Evolutionary conservation across 495 filamentous ascomycete genomes (phyloP).

Genomic region (Hyaloscypha bicolor): DNA sequence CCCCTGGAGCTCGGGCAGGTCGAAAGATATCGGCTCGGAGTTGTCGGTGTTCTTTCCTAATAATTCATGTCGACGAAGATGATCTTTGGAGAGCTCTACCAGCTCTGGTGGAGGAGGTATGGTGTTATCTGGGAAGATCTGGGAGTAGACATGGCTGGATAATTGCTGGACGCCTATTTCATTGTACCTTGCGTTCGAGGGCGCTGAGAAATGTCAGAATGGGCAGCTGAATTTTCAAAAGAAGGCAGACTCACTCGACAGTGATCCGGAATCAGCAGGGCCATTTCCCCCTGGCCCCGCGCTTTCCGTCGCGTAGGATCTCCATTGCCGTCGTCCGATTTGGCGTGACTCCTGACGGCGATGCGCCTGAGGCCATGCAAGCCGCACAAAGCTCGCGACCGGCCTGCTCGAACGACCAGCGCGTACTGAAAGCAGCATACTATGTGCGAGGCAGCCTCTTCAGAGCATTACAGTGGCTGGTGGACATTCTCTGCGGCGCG

Average conservation of each 20-base stretch:
- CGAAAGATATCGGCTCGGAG: slow-evolving; percentile 75
- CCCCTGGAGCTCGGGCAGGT: slow-evolving; percentile 80
- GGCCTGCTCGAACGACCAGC: slow-evolving; percentile 30
- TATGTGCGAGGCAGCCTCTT: slow-evolving; percentile 13
- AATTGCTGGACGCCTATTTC: slow-evolving; percentile 94
- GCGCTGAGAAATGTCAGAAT: slow-evolving; percentile 18
- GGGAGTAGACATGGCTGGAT: slow-evolving; percentile 75
- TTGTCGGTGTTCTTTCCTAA: slow-evolving; percentile 84
- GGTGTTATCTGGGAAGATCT: slow-evolving; percentile 71
- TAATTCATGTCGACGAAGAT: slow-evolving; percentile 86
- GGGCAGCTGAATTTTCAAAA: not conserved
- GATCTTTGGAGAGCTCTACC: slow-evolving; percentile 75
- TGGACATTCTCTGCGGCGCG: slow-evolving; percentile 5
- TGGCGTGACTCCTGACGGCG: slow-evolving; percentile 15
- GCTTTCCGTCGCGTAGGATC: slow-evolving; percentile 27
- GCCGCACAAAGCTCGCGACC: slow-evolving; percentile 27
- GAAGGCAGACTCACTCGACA: slow-evolving; percentile 36
- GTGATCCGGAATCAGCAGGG: slow-evolving; percentile 21
- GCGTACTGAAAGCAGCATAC: slow-evolving; percentile 33
- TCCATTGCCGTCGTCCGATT: slow-evolving; percentile 20
- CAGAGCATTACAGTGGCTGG: slow-evolving; percentile 23
- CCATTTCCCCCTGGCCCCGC: not conserved
- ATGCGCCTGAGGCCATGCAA: slow-evolving; percentile 34
- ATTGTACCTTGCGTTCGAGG: slow-evolving; percentile 67
- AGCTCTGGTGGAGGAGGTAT: slow-evolving; percentile 66